Conservation (phyloP, 2,329 filamentous ascomycete species). For the Penicillium digitatum region DNA sequence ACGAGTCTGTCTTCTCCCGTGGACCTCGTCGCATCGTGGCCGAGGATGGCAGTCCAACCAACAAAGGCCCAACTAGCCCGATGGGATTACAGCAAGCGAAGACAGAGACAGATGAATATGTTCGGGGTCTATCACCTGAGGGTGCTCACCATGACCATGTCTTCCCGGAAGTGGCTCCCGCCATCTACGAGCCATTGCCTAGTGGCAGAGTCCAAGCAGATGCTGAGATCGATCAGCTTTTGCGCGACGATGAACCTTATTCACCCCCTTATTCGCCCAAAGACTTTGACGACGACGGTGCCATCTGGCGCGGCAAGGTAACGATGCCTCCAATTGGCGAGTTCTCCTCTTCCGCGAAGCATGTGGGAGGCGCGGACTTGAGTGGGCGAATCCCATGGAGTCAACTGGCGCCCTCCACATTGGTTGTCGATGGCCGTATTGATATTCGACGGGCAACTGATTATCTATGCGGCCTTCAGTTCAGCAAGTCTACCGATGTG, state of each 20-base stretch:
- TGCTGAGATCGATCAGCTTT: conserved; percentile 81
- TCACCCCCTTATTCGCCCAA: conserved; percentile 80
- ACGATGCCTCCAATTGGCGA: conserved; percentile 74
- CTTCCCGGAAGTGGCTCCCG: conserved; percentile 42
- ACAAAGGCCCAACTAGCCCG: conserved; percentile 29
- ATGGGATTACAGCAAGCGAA: conserved; percentile 21
- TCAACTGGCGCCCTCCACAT: conserved; percentile 64
- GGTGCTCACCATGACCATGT: conserved; percentile 43
- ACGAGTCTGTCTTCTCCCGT: conserved; percentile 48
- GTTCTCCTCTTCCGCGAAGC: conserved; percentile 72
- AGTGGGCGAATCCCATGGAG: conserved; percentile 65
- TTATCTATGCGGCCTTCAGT: conserved; percentile 83
- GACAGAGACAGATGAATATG: conserved; percentile 51
- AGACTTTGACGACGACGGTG: conserved; percentile 65
- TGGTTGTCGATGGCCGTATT: conserved; percentile 66
- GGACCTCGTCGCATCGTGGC: conserved; percentile 43
- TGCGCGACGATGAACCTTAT: conserved; percentile 75
- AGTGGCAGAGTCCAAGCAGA: conserved; percentile 60
- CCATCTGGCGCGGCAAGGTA: conserved; percentile 73
- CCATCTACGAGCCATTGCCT: conserved; percentile 39
- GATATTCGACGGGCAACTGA: conserved; percentile 78
- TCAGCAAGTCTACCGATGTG: conserved; percentile 77
- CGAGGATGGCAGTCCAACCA: conserved; percentile 30
- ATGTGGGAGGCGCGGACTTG: conserved; percentile 80
- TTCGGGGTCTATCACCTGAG: conserved; percentile 70